Evolutionary conservation across 1,284 basidiomycete species (phyloP).

Genomic region (Peniophora sp.): DNA sequence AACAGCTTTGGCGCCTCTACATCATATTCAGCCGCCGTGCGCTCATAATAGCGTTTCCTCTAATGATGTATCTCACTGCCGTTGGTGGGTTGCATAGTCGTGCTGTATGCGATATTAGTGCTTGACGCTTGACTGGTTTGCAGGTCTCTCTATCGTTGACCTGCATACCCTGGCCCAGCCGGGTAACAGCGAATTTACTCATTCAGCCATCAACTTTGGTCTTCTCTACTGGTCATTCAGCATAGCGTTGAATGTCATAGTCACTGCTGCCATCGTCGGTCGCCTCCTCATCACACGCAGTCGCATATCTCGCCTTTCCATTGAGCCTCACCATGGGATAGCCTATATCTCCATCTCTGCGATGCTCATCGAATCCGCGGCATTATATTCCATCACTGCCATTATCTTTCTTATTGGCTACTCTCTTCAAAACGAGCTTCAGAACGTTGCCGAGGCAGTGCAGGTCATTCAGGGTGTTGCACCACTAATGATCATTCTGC

Average conservation of each 20-base stretch:
- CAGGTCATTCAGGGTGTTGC: background rate
- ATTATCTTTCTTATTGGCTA: conserved; percentile 4
- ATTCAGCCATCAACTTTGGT: conserved; percentile 3
- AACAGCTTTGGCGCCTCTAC: conserved; percentile 3
- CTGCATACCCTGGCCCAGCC: conserved; percentile 3
- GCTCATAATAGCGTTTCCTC: background rate
- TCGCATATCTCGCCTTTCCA: background rate
- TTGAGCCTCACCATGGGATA: background rate
- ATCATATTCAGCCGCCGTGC: conserved; percentile 1
- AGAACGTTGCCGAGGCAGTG: background rate
- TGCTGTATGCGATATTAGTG: no score
- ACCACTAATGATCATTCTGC: background rate
- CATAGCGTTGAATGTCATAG: conserved; percentile 5
- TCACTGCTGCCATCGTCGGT: conserved; percentile 8
- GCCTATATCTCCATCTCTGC: conserved; percentile 7
- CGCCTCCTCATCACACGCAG: conserved; percentile 8
- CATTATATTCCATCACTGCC: conserved; percentile 4
- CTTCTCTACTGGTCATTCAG: conserved; percentile 8
- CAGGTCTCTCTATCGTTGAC: background rate
- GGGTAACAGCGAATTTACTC: background rate
- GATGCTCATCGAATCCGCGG: conserved; percentile 12
- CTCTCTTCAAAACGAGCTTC: conserved; percentile 3
- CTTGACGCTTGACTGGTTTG: background rate
- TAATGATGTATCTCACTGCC: background rate
- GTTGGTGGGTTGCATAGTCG: background rate